These are phyloP conservation scores for Piedraia hortae DNA, from an alignment of 2,329 filamentous ascomycete genomes.

Conservation along the genomic window DNA sequence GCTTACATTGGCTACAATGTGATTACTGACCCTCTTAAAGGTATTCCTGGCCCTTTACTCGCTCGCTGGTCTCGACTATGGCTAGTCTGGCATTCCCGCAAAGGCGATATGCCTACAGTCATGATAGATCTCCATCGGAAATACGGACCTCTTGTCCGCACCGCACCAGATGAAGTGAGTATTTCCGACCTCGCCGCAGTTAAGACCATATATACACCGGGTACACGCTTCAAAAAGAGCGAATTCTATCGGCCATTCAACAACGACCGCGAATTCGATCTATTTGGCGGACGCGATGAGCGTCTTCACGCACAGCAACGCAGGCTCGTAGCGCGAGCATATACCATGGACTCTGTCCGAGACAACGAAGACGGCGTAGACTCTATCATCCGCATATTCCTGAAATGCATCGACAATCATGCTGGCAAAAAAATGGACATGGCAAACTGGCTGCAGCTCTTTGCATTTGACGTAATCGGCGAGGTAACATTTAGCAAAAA, in stretches of 20 bases:
- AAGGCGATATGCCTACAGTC: slow-evolving; percentile 2
- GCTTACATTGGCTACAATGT: too few relatives aligned
- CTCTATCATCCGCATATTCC: slow-evolving; percentile 11
- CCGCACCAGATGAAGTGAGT: slow-evolving; percentile 47
- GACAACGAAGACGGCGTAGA: slow-evolving; percentile 16
- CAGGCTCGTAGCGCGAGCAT: slow-evolving; percentile 11
- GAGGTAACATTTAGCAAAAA: slow-evolving; percentile 3
- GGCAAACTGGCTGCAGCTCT: slow-evolving; percentile 45
- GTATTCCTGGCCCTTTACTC: too few relatives aligned
- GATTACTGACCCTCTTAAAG: too few relatives aligned
- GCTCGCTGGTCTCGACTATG: too few relatives aligned
- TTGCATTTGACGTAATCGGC: slow-evolving; percentile 53
- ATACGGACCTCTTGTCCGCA: slow-evolving; percentile 35
- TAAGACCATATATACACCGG: slow-evolving; percentile 1
- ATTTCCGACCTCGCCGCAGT: slow-evolving; percentile 42
- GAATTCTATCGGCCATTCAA: slow-evolving; percentile 11
- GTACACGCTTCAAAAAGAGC: slow-evolving; percentile 2
- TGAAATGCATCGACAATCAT: slow-evolving; percentile 11
- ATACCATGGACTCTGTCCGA: slow-evolving; percentile 13
- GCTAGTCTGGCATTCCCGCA: slow-evolving; percentile 2
- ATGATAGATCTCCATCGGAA: slow-evolving; percentile 1
- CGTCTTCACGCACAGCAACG: slow-evolving; percentile 12
- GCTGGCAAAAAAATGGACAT: slow-evolving; percentile 27
- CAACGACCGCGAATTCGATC: too few relatives aligned
- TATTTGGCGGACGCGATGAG: slow-evolving; percentile 14